Evolutionary conservation across 2,329 filamentous ascomycete genomes (phyloP), one percentile per base, ranked within the genome.

Genomic region (Colletotrichum limetticola): DNA sequence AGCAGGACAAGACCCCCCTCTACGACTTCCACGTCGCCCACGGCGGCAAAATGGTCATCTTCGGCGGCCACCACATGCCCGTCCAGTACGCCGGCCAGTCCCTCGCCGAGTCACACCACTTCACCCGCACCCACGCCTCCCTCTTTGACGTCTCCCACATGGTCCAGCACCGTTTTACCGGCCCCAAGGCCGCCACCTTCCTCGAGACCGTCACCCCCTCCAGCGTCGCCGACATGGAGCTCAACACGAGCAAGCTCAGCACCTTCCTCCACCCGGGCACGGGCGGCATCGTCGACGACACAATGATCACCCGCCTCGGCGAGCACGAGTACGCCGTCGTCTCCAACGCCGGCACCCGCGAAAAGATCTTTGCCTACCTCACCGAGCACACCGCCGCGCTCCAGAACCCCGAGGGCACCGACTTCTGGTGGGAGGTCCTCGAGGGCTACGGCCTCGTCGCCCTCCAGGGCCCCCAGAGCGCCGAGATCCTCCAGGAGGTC

Each of bases 141-240:
- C 86, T 99, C 75, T 99, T 99, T 80, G 97, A 99, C 83, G 97
- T 98, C 67, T 93, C 93, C 81, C 97, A 98, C 85, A 98, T 98
- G 96, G 95, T 93, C 75, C 95, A 98, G 85, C 95, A 98, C 82
- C 89, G 92, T 76, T 91, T 99, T 80, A 90, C 90, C 64, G 97
- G 97, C 0, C 91, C 94, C 7, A 93, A 93, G 42, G 95, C 94
- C 5, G 89, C 92, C 30, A 90, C 90, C 5, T 97, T 98, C 81
- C 89, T 99, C 46, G 92, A 97, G 86, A 91, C 87, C 76, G 87
- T 99, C 74, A 98, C 95, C 0, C 97, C 97, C 0, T 92, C 92
- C 14, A 91, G 91, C 57, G 86, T 97, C 63, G 86, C 88, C 60
- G 85, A 87, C 42, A 88, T 98, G 74, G 85, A 85, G 32, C 81